A percentile compares a stretch with the other conserved stretches of the same genome.
Conservation (phyloP, 345 rosid genomes). For the Cardiospermum halicacabum region DNA sequence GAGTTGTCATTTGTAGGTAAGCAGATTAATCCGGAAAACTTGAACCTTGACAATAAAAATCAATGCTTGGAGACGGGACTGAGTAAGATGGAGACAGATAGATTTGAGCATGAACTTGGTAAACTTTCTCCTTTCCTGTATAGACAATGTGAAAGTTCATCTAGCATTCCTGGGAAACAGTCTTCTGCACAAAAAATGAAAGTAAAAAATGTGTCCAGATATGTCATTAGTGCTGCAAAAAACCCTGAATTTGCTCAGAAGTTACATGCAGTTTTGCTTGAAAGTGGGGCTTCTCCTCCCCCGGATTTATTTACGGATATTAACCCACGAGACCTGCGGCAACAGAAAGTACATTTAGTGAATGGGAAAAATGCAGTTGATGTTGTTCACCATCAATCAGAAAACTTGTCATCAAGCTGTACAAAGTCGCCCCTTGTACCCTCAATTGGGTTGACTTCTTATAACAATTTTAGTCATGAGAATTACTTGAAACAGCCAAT, state of each 20-base stretch:
- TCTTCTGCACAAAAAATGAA: conserved; percentile 67
- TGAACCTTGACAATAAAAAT: conserved; percentile 36
- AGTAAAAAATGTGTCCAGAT: conserved; percentile 81
- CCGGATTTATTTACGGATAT: conserved; percentile 67
- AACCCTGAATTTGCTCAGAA: conserved; percentile 90
- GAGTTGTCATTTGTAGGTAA: conserved; percentile 35
- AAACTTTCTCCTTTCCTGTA: conserved; percentile 46
- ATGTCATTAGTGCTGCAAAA: conserved; percentile 89
- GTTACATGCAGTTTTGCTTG: conserved; percentile 79
- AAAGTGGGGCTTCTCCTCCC: conserved; percentile 92
- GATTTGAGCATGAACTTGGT: conserved; percentile 63
- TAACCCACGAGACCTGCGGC: conserved; percentile 42
- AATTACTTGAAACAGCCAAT: conserved; percentile 23
- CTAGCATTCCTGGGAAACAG: conserved; percentile 38
- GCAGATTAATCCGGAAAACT: conserved; percentile 30
- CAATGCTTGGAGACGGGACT: too few relatives aligned
- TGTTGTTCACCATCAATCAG: conserved; percentile 22
- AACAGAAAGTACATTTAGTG: conserved; percentile 24
- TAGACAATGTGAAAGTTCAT: conserved; percentile 36
- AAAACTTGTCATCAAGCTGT: conserved; percentile 28
- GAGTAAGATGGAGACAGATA: too few relatives aligned
- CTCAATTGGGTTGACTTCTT: conserved; percentile 14
- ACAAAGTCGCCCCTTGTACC: conserved; percentile 18
- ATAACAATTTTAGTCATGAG: conserved; percentile 19
- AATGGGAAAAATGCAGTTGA: conserved; percentile 24